Evolutionary conservation across 2,329 filamentous ascomycete genomes (phyloP).

Genomic region (Clarireedia paspali): DNA sequence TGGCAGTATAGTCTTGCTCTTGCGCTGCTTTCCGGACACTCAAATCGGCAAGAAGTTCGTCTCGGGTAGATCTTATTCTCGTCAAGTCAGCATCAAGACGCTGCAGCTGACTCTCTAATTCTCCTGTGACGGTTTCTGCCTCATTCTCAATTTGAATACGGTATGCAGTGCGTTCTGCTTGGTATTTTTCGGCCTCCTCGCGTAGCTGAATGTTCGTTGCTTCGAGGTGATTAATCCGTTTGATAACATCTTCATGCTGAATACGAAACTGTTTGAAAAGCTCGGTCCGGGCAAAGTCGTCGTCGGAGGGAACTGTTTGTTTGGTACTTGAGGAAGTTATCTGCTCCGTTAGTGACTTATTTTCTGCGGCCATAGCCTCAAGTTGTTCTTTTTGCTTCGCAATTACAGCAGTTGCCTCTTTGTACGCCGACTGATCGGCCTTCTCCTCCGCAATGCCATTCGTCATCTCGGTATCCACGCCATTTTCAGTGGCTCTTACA

Average conservation of each 20-base stretch:
- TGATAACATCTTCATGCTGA: constrained; percentile 88
- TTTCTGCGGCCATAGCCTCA: constrained; percentile 69
- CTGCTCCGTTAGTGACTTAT: constrained; percentile 66
- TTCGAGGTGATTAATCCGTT: constrained; percentile 84
- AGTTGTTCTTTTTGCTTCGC: constrained; percentile 85
- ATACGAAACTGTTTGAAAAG: constrained; percentile 86
- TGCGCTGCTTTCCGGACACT: constrained; percentile 70
- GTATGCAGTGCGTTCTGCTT: constrained; percentile 77
- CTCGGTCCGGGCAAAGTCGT: constrained; percentile 88
- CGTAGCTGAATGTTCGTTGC: constrained; percentile 77
- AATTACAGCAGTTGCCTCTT: constrained; percentile 68
- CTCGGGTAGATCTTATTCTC: constrained; percentile 73
- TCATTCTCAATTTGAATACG: constrained; percentile 77
- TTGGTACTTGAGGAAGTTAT: constrained; percentile 64
- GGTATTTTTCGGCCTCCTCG: constrained; percentile 77
- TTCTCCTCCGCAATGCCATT: constrained; percentile 47
- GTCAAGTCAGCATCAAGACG: constrained; percentile 78
- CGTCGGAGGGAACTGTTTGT: constrained; percentile 71
- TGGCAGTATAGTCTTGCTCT: constrained; percentile 64
- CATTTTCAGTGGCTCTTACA: constrained; percentile 36
- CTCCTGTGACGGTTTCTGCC: constrained; percentile 60
- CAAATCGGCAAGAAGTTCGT: constrained; percentile 78
- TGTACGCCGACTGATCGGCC: constrained; percentile 67
- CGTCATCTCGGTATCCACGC: constrained; percentile 33
- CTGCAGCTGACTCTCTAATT: constrained; percentile 76